Conservation (phyloP, 345 rosid genomes). For the Pugionium cornutum region DNA sequence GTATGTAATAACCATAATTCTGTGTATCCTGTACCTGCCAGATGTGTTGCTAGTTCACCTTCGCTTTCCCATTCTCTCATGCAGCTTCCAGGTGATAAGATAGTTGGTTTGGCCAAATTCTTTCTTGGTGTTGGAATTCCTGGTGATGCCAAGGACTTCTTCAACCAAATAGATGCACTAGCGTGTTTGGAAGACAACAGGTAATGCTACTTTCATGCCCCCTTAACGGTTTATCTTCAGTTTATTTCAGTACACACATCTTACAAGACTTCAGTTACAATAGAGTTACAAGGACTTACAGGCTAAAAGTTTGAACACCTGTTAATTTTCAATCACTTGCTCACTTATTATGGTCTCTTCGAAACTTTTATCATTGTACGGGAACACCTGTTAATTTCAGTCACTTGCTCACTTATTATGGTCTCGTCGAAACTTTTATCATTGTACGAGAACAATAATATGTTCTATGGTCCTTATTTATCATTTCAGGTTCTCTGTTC, state of each 20-base stretch:
- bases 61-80: slow-evolving; percentile 37
- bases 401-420: slow-evolving; percentile 3
- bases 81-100: slow-evolving; percentile 79
- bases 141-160: slow-evolving; percentile 83
- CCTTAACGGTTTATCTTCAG: not conserved
- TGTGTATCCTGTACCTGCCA: slow-evolving; percentile 10
- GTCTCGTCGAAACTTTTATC: not conserved
- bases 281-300: not conserved
- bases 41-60: slow-evolving; percentile 18
- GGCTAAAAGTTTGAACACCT: not conserved
- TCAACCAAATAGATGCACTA: slow-evolving; percentile 80
- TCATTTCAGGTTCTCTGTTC: slow-evolving; percentile 69
- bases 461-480: slow-evolving; percentile 27
- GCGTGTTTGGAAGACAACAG: slow-evolving; percentile 78
- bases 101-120: slow-evolving; percentile 85
- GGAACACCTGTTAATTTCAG: not conserved
- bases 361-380: slow-evolving; percentile 4
- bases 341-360: not conserved
- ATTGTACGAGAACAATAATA: slow-evolving; percentile 10
- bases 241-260: slow-evolving; percentile 13
- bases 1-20: slow-evolving; percentile 45
- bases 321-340: slow-evolving; percentile 9
- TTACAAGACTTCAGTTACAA: no score
- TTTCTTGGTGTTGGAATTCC: slow-evolving; percentile 87
- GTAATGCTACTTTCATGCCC: slow-evolving; percentile 45